Conservation (phyloP, 2,329 filamentous ascomycete species). For the Sclerotinia nivalis region DNA sequence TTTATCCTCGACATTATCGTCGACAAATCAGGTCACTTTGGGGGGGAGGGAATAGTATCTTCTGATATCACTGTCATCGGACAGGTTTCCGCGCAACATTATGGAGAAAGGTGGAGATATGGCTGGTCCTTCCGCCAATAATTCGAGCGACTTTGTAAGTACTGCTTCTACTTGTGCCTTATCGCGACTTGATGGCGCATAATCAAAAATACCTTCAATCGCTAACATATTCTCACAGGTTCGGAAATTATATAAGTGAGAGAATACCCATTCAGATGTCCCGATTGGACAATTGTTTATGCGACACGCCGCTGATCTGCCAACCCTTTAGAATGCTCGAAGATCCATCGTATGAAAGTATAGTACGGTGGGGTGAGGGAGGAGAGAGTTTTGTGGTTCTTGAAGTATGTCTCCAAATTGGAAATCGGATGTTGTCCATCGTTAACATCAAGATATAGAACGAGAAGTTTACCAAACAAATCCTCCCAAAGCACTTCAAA, state of each 20-base stretch:
- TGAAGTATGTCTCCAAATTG: conserved; percentile 63
- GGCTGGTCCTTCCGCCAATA: conserved; percentile 57
- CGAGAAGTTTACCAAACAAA: conserved; percentile 96
- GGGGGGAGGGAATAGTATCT: conserved; percentile 2
- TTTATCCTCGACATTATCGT: conserved; percentile 4
- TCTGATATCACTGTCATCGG: conserved; percentile 8
- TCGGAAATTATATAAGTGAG: conserved; percentile 97
- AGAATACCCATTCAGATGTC: conserved; percentile 8
- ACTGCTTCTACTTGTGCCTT: conserved; percentile 16
- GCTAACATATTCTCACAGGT: conserved; percentile 58
- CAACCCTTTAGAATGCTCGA: conserved; percentile 81
- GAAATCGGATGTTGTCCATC: background rate
- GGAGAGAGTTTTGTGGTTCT: conserved; percentile 96
- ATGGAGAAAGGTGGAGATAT: conserved; percentile 42
- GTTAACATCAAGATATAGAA: conserved; percentile 58
- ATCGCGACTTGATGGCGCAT: background rate
- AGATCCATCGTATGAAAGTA: conserved; percentile 86
- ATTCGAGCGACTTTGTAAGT: conserved; percentile 95
- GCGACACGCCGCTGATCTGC: conserved; percentile 30
- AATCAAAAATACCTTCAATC: background rate
- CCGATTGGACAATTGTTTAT: conserved; percentile 38
- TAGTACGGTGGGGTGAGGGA: conserved; percentile 93
- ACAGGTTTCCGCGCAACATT: background rate
- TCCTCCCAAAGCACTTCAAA: conserved; percentile 98
- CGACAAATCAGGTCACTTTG: background rate